These are phyloP conservation scores for Waltergamsia citrina DNA, from an alignment of 2,329 filamentous ascomycete species.

Conservation along the genomic window DNA sequence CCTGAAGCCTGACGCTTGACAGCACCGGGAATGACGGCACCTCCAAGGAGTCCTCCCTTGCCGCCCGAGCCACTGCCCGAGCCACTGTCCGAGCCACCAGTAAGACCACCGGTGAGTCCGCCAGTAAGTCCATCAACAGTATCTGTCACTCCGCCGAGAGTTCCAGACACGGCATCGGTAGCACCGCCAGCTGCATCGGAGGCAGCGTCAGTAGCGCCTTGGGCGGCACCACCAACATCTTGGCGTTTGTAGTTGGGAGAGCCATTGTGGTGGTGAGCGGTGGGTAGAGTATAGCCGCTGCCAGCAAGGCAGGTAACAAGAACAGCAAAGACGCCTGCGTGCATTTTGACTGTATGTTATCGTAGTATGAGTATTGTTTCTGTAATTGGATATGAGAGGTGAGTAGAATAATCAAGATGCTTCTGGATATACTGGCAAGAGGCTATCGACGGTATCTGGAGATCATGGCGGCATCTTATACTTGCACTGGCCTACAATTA, in stretches of 20 bases:
- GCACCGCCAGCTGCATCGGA: too few relatives aligned
- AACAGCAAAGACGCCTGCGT: background rate
- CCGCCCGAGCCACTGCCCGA: background rate
- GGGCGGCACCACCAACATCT: background rate
- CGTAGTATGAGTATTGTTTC: background rate
- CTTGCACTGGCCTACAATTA: too few relatives aligned
- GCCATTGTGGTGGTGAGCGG: background rate
- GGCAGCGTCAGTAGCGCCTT: background rate
- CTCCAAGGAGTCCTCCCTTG: background rate
- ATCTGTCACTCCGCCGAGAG: background rate
- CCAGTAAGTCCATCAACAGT: background rate
- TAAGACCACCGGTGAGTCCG: background rate
- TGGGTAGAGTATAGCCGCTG: background rate
- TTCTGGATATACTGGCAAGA: too few relatives aligned
- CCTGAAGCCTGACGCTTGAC: background rate
- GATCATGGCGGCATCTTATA: too few relatives aligned
- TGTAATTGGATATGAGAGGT: background rate
- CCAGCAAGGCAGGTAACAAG: constrained; percentile 2
- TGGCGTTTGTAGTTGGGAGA: too few relatives aligned
- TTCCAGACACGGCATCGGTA: background rate
- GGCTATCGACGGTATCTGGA: too few relatives aligned
- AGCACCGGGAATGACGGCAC: background rate
- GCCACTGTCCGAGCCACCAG: background rate
- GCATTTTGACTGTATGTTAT: background rate
- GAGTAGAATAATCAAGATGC: too few relatives aligned